Conservation (phyloP, 805 yeast species). For the Barnettozyma pratensis region DNA sequence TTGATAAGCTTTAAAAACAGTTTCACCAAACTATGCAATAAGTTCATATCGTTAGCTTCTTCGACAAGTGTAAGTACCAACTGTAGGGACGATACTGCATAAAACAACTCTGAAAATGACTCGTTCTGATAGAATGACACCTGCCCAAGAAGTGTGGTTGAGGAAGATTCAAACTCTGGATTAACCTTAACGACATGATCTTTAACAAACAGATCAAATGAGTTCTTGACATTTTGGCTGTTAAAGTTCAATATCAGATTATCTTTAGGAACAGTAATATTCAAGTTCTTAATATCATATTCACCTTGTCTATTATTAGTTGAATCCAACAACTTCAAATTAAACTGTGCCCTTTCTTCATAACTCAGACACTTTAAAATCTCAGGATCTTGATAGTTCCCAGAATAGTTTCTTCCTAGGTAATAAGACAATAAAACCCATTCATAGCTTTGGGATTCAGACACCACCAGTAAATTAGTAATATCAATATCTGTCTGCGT, state of each 20-base stretch:
- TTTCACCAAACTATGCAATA: conserved; percentile 31
- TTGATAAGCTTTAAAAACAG: conserved; percentile 39
- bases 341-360: conserved; percentile 31
- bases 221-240: conserved; percentile 4
- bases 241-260: conserved; percentile 17
- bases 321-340: conserved; percentile 30
- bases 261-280: conserved; percentile 15
- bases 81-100: conserved; percentile 47
- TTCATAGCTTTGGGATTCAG: conserved; percentile 34
- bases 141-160: conserved; percentile 8
- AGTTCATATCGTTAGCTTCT: conserved; percentile 29
- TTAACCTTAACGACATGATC: neutral
- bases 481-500: conserved; percentile 10
- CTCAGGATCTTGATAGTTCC: conserved; percentile 34
- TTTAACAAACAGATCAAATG: neutral
- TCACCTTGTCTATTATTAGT: conserved; percentile 20
- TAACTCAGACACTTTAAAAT: conserved; percentile 37
- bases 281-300: conserved; percentile 14
- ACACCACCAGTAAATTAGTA: conserved; percentile 35
- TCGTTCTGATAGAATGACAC: conserved; percentile 3
- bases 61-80: conserved; percentile 44
- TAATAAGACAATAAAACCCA: conserved; percentile 47
- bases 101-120: conserved; percentile 17
- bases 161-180: conserved; percentile 2
- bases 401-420: conserved; percentile 48